Conservation (phyloP, 305 asterid genomes). For the Fraxinus baroniana region DNA sequence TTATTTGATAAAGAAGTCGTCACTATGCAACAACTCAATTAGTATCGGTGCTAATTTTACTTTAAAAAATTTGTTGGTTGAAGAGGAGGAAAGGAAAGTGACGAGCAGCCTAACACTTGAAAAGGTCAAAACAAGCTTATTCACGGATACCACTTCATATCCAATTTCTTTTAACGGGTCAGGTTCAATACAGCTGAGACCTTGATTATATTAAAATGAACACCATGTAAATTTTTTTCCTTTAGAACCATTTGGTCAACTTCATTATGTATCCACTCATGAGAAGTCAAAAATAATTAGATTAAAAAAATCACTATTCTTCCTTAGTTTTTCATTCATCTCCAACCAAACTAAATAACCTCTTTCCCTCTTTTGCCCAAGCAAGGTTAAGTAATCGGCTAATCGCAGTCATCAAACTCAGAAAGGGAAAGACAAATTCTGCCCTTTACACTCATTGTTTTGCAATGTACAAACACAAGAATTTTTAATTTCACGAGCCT, state of each 20-base stretch:
- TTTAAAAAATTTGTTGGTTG: not conserved
- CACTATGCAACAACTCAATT: not conserved
- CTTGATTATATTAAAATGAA: not conserved
- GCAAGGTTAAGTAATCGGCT: not conserved
- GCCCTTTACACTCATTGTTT: not conserved
- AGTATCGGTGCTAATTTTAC: not conserved
- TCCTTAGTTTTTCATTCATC: not conserved
- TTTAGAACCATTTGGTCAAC: not conserved
- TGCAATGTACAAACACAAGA: not conserved
- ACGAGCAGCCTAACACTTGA: not conserved
- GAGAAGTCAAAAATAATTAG: not conserved
- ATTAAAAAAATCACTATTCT: not conserved
- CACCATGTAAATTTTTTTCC: not conserved
- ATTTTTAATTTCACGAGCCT: not conserved
- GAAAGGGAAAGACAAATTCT: not conserved
- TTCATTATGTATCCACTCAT: not conserved
- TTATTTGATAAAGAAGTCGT: not conserved
- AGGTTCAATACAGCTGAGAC: not conserved
- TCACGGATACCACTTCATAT: not conserved
- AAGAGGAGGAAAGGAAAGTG: not conserved
- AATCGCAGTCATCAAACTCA: not conserved
- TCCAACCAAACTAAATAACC: not conserved
- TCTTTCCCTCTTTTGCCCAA: not conserved
- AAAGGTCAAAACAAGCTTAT: not conserved
- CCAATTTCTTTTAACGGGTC: not conserved